Conservation (phyloP, 2,329 filamentous ascomycete species). For the Raffaelea arxii region DNA sequence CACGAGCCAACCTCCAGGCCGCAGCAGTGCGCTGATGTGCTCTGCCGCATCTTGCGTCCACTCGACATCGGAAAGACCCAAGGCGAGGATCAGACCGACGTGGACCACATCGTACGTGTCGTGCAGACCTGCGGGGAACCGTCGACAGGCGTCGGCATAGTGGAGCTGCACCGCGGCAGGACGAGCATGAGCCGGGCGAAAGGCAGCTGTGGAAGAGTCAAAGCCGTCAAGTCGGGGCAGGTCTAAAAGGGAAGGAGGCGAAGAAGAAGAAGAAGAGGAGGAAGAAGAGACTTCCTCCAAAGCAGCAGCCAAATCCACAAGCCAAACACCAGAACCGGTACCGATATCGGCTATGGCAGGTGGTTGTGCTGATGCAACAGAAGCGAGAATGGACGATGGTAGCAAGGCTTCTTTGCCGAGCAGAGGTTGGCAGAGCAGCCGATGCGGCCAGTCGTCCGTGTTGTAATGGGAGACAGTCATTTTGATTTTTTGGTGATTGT, state of each 20-base stretch:
- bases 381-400: neutral
- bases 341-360: conserved; percentile 7
- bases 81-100: conserved; percentile 6
- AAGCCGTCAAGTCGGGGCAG: conserved; percentile 8
- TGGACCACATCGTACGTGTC: conserved; percentile 10
- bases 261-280: too few species aligned
- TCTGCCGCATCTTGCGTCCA: conserved; percentile 1
- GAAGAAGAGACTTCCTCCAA: too few species aligned
- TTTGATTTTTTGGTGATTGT: too few species aligned
- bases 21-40: conserved; percentile 4
- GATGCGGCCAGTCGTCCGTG: too few species aligned
- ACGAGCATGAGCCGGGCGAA: conserved; percentile 3
- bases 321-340: conserved; percentile 10
- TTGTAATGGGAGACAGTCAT: too few species aligned
- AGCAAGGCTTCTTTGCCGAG: too few species aligned
- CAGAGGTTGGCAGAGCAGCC: too few species aligned
- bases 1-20: conserved; percentile 8
- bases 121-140: conserved; percentile 1
- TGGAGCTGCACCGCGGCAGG: conserved; percentile 7
- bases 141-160: neutral
- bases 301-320: conserved; percentile 8
- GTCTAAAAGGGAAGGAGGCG: conserved; percentile 1
- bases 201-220: conserved; percentile 7
- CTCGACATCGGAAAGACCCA: conserved; percentile 4
- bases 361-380: too few species aligned